Evolutionary conservation across 2,329 filamentous ascomycete genomes (phyloP), one percentile per base, ranked within the genome.

Genomic region (Pseudophaeomoniella oleicola): DNA sequence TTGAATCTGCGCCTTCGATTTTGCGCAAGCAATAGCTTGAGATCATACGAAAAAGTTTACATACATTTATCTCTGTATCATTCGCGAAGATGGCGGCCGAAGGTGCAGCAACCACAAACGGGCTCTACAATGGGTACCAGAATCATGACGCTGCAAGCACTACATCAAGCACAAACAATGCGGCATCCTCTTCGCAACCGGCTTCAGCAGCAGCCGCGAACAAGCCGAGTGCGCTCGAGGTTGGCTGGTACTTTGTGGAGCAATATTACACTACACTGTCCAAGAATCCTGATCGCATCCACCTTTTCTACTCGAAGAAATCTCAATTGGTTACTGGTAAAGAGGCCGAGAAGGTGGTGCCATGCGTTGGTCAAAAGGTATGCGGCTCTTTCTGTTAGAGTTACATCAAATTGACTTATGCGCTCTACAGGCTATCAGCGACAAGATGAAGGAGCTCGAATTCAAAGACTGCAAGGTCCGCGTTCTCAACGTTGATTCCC

Each of bases 191-290:
- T 27, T n/a, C 6, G n/a, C 22, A 6, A 9, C 9, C 22, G 9
- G n/a, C 22, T 27, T 27, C 22, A 27, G n/a, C 22, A 34, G 37
- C 40, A 18, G 37, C 46, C 33, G 36, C 52, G 16, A 63, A 68
- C 31, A 45, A 47, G 39, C 40, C 49, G 12, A 41, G 71, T 75
- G 44, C 67, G 66, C 50, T 94, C 94, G 68, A 96, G 66, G 86
- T 98, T 48, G 90, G 86, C 61, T 98, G 90, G 90, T 96, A 88
- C 67, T 98, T 98, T 50, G 90, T 98, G 40, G 87, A 96, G 72
- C 86, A 94, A 63, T 98, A 94, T 71, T 98, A 98, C 66, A 96
- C 84, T 50, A 98, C 86, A 43, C 67, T 98, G 55, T 94, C 87
- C 75, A 87, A 88, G 63, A 82, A 69, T 47, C 87, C 90, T 15